Conservation (phyloP, 805 yeast genomes). For the Saturnispora quitensis region DNA sequence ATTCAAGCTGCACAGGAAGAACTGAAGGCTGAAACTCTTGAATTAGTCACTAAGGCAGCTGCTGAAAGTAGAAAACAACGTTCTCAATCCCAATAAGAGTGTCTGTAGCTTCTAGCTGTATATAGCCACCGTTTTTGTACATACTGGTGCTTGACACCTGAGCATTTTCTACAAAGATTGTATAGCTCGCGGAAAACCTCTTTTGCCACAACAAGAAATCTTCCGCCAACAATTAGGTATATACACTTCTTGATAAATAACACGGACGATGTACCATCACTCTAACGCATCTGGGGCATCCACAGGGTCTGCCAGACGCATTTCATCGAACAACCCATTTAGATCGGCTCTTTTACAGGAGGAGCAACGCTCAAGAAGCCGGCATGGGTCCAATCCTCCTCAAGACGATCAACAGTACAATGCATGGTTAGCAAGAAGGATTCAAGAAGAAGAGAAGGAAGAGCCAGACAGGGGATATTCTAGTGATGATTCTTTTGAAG, state of each 20-base stretch:
- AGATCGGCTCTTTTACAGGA: slow-evolving; percentile 36
- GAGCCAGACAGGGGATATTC: slow-evolving; percentile 30
- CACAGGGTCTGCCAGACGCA: slow-evolving; percentile 34
- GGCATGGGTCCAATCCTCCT: slow-evolving; percentile 9
- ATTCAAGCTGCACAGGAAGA: slow-evolving; percentile 30
- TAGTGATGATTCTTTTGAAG: slow-evolving; percentile 28
- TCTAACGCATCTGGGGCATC: slow-evolving; percentile 25
- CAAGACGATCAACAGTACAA: slow-evolving; percentile 35
- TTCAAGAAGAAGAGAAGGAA: slow-evolving; percentile 20
- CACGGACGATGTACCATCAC: slow-evolving; percentile 23
- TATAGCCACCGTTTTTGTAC: neutral
- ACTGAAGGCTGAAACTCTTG: slow-evolving; percentile 23
- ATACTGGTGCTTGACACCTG: neutral
- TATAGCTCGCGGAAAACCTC: neutral
- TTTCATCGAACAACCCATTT: slow-evolving; percentile 69
- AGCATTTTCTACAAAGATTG: neutral
- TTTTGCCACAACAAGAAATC: neutral
- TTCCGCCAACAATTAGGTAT: neutral
- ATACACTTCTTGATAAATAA: neutral
- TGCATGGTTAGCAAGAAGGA: slow-evolving; percentile 42
- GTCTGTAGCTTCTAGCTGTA: neutral
- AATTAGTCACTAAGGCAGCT: slow-evolving; percentile 24
- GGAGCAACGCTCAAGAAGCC: slow-evolving; percentile 15
- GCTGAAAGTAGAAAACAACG: neutral
- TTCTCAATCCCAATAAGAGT: neutral